Conservation (phyloP, 257 asterid genomes). For the Gentiana straminea region DNA sequence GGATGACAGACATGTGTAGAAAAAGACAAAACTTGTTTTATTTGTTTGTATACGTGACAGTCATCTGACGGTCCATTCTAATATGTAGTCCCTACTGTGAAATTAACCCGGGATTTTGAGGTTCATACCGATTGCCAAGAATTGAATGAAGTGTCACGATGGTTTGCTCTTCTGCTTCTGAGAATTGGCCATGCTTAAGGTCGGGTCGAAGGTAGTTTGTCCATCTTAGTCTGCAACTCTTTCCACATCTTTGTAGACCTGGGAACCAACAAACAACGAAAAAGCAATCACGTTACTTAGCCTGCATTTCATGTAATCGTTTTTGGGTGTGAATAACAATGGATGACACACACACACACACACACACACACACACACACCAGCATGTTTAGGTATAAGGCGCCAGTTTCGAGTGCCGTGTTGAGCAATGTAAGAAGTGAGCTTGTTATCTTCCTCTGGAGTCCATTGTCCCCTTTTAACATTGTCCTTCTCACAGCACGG, state of each 20-base stretch:
- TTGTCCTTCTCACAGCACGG: slow-evolving; percentile 94
- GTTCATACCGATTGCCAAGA: slow-evolving; percentile 70
- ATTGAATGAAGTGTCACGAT: slow-evolving; percentile 89
- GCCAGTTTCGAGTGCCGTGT: slow-evolving; percentile 94
- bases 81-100: no score
- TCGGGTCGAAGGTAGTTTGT: slow-evolving; percentile 96
- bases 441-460: slow-evolving; percentile 94
- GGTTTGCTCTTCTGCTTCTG: slow-evolving; percentile 78
- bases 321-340: not conserved
- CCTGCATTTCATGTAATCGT: not conserved
- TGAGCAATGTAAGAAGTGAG: slow-evolving; percentile 90
- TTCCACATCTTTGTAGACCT: slow-evolving; percentile 91
- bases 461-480: slow-evolving; percentile 94
- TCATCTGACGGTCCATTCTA: no score
- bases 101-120: no score
- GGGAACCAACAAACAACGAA: not conserved
- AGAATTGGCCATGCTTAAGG: slow-evolving; percentile 92
- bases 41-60: no score
- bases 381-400: slow-evolving; percentile 94
- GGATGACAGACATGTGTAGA: no score
- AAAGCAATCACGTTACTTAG: not conserved
- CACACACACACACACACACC: slow-evolving; percentile 21
- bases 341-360: not conserved
- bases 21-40: no score
- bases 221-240: slow-evolving; percentile 91